These are phyloP conservation scores for Arthrinium phaeospermum DNA, from an alignment of 2,329 filamentous ascomycete species.

Conservation along the genomic window DNA sequence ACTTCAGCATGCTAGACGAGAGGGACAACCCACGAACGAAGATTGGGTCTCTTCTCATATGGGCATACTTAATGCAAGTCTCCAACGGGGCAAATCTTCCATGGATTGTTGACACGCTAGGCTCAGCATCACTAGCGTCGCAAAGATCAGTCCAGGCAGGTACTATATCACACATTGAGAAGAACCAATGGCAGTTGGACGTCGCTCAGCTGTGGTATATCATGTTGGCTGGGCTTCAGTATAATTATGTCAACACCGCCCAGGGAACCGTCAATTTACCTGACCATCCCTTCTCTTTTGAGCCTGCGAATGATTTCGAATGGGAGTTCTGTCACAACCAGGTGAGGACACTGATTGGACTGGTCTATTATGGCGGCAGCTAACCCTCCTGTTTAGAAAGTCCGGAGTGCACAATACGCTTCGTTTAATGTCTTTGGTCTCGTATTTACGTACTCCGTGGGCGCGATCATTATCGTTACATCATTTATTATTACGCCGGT, in stretches of 20 bases:
- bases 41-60: not conserved
- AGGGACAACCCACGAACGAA: not conserved
- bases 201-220: not conserved
- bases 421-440: not conserved
- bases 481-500: not conserved
- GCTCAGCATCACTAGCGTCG: not conserved
- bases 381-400: not conserved
- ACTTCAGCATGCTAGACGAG: not conserved
- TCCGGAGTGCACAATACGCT: not conserved
- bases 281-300: not conserved
- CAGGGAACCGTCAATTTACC: not conserved
- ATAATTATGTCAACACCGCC: not conserved
- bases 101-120: not conserved
- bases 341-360: not conserved
- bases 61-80: not conserved
- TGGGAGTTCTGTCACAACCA: slow-evolving; percentile 16
- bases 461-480: not conserved
- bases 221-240: not conserved
- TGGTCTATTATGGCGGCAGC: too few relatives aligned
- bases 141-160: not conserved
- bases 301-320: not conserved
- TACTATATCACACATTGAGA: not conserved
- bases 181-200: slow-evolving; percentile 14
- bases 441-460: not conserved
- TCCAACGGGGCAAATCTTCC: too few relatives aligned